These are phyloP conservation scores for Craspedostauros australis DNA, from an alignment of 108 stramenopile genomes.

Conservation along the genomic window DNA sequence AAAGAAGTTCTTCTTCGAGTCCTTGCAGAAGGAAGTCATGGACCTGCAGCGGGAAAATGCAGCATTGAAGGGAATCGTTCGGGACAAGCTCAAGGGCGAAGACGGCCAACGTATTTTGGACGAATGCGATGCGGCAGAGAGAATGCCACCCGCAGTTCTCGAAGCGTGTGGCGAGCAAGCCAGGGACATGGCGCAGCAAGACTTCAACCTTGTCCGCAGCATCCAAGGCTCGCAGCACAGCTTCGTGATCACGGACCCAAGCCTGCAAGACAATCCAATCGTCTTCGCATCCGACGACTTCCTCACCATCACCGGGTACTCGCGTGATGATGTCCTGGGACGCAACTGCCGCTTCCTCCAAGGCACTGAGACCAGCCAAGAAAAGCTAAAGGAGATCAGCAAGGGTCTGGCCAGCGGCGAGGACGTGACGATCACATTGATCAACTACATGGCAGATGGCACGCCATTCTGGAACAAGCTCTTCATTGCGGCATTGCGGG, in stretches of 20 bases:
- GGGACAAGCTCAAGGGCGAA: conserved; percentile 41
- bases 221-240: conserved; percentile 90
- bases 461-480: conserved; percentile 98
- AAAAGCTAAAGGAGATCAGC: conserved; percentile 78
- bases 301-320: conserved; percentile 91
- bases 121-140: conserved; percentile 56
- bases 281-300: conserved; percentile 87
- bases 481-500: conserved; percentile 92
- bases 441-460: conserved; percentile 95
- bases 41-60: conserved; percentile 79
- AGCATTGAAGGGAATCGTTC: conserved; percentile 68
- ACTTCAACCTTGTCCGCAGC: conserved; percentile 83
- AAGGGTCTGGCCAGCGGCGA: conserved; percentile 68
- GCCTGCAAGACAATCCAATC: conserved; percentile 93
- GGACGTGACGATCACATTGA: conserved; percentile 83
- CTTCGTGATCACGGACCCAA: conserved; percentile 95
- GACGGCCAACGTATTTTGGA: conserved; percentile 41
- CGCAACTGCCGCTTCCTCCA: conserved; percentile 96
- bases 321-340: conserved; percentile 82
- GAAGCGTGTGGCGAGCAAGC: conserved; percentile 40
- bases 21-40: conserved; percentile 84
- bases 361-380: conserved; percentile 81
- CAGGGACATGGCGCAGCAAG: conserved; percentile 63
- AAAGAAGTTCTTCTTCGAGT: conserved; percentile 97
- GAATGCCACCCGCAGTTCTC: conserved; percentile 46